A percentile compares a stretch with the other conserved stretches of the same genome.
Evolutionary conservation across 2,329 filamentous ascomycete species (phyloP).

Genomic region (Gliomastix tumulicola): DNA sequence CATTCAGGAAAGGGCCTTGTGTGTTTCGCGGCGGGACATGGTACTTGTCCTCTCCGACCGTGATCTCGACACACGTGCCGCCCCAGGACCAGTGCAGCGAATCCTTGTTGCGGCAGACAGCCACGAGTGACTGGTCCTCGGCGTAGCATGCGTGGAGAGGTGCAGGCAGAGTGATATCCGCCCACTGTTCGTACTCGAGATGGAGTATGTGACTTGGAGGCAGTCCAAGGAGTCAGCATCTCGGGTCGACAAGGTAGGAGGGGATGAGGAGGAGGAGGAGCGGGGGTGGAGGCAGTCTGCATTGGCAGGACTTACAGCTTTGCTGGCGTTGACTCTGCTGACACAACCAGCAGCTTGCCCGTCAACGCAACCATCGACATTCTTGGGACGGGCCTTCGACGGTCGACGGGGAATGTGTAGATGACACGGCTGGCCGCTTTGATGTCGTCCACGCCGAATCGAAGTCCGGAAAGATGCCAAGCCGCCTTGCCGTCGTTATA

Average conservation of each 20-base stretch:
- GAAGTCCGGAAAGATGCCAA: not conserved
- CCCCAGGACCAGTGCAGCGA: not conserved
- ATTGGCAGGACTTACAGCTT: not conserved
- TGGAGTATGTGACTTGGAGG: slow-evolving; percentile 1
- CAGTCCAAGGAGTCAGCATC: not conserved
- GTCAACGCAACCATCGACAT: not conserved
- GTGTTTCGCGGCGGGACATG: not conserved
- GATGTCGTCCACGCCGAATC: not conserved
- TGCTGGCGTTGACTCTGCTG: not conserved
- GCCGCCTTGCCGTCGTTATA: not conserved
- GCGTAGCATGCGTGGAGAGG: not conserved
- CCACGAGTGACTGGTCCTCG: not conserved
- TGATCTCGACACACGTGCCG: slow-evolving; percentile 3
- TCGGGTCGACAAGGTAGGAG: not conserved
- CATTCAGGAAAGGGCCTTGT: not conserved
- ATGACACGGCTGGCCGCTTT: not conserved
- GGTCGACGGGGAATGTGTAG: not conserved
- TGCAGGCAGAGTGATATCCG: not conserved
- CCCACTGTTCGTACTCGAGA: not conserved
- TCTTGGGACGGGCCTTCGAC: not conserved
- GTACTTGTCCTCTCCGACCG: slow-evolving; percentile 5
- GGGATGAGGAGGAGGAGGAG: too few relatives aligned
- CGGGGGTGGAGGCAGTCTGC: too few relatives aligned
- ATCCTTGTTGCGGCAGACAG: not conserved
- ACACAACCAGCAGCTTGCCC: not conserved